Percentiles rank a stretch among this genome's conserved stretches.
These are phyloP conservation scores for Funneliformis geosporum DNA, from an alignment of 192 early-diverging fungal genomes.

Conservation along the genomic window DNA sequence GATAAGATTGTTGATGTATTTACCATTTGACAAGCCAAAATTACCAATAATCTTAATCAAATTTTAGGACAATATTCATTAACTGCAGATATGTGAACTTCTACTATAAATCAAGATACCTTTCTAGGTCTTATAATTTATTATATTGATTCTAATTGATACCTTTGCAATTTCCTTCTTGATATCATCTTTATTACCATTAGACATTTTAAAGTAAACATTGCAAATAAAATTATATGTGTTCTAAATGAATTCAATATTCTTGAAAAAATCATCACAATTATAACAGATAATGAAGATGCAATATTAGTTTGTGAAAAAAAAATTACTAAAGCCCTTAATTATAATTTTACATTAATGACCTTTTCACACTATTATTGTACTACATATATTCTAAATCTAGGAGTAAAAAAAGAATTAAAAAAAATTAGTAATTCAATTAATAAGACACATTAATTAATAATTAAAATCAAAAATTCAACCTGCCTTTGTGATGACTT, in stretches of 20 bases:
- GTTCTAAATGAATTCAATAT: not conserved
- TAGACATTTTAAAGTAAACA: not conserved
- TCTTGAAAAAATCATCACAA: not conserved
- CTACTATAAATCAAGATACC: not conserved
- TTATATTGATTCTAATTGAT: slow-evolving; percentile 6
- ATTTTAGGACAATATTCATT: not conserved
- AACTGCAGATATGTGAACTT: slow-evolving; percentile 25
- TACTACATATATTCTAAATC: no score
- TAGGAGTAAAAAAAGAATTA: no score
- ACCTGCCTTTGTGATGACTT: no score
- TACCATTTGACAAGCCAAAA: not conserved
- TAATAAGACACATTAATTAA: no score
- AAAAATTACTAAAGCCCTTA: not conserved
- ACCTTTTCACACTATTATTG: not conserved
- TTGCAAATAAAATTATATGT: not conserved
- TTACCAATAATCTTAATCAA: not conserved
- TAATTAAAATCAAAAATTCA: no score
- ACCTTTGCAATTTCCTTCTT: not conserved
- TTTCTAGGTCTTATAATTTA: slow-evolving; percentile 16
- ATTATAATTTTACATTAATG: not conserved
- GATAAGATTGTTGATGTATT: not conserved
- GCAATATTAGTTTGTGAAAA: slow-evolving; percentile 1
- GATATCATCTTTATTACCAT: slow-evolving; percentile 14
- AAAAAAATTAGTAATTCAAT: no score
- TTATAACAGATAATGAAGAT: slow-evolving; percentile 11